Base-by-base conservation (phyloP, 495 filamentous ascomycete genomes). In the Penicillium paradoxum region DNA sequence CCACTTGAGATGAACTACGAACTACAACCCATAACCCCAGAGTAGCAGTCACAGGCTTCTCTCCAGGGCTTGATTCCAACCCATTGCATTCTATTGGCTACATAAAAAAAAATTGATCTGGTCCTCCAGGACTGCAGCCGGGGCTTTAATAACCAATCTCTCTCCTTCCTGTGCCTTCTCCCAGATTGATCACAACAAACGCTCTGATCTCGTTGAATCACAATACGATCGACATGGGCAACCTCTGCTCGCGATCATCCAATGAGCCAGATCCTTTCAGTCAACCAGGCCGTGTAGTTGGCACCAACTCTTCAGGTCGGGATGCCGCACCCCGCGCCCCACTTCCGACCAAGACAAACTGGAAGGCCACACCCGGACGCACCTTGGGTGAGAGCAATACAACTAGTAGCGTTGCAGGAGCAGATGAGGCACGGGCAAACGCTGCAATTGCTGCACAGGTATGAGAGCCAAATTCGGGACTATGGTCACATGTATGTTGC, bases 381-480 rank as follows among this genome's bases (percentile, higher is more conserved):
- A 81, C 79, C 11, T 63, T 85, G 5, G 83, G 84, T 3, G 73
- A 62, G 22, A 55, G 69, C 14, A 55, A 34, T 17, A 40, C 40
- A 11, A 57, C 40, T 51, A 54, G 56, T n/a, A 53, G 53, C 44
- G 55, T 47, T 41, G 48, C 48, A 38, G 69, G 55, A 38, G 55
- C 55, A 13, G 81, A 86, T 43, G 83, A 73, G 77, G 57, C 71
- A 37, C 57, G 69, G 15, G 59, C 66, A 4, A 82, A 80, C 55
- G 86, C 87, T 0, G 85, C 84, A 0, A 74, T 79, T 39, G 86
- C 87, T 18, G 87, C 86, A 13, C 82, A 88, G 81, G 85, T 88
- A 55, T 39, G 62, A 49, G 24, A 33, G 8, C 18, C 19, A 18
- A 8, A 19, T 17, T 45, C 19, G 6, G n/a, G 5, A 14, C 45